Percentiles rank a stretch among this genome's conserved stretches.
Conservation (phyloP, 2,329 filamentous ascomycete genomes). For the Fusarium sp. region DNA sequence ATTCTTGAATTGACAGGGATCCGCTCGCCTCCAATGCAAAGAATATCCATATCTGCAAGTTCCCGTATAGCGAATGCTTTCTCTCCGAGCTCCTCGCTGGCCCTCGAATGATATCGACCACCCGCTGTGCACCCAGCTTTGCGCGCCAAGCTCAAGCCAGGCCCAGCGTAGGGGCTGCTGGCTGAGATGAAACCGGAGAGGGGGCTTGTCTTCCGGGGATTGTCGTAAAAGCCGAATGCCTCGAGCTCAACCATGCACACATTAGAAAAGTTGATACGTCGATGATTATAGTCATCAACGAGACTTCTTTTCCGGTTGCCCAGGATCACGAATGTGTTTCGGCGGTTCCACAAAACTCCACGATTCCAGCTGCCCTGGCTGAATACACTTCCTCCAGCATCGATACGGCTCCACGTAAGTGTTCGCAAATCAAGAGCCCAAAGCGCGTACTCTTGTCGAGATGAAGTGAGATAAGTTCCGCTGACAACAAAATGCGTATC, state of each 20-base stretch:
- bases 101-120: conserved; percentile 79
- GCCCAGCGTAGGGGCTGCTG: conserved; percentile 75
- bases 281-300: conserved; percentile 98
- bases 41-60: conserved; percentile 94
- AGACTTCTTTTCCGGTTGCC: conserved; percentile 93
- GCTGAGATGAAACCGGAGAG: conserved; percentile 87
- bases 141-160: conserved; percentile 66
- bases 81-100: conserved; percentile 87
- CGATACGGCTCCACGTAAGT: conserved; percentile 93
- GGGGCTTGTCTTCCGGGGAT: conserved; percentile 82
- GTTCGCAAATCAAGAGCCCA: conserved; percentile 93
- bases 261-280: conserved; percentile 96
- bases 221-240: conserved; percentile 97
- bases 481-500: conserved; percentile 98
- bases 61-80: conserved; percentile 84
- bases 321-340: conserved; percentile 95
- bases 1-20: conserved; percentile 95
- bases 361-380: conserved; percentile 98
- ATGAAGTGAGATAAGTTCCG: conserved; percentile 96
- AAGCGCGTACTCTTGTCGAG: conserved; percentile 96
- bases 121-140: conserved; percentile 76
- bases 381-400: conserved; percentile 93
- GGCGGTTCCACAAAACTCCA: conserved; percentile 89
- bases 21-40: conserved; percentile 89
- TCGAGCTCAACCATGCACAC: conserved; percentile 97